Conservation (phyloP, 441 rosid genomes). For the Breynia disticha region DNA sequence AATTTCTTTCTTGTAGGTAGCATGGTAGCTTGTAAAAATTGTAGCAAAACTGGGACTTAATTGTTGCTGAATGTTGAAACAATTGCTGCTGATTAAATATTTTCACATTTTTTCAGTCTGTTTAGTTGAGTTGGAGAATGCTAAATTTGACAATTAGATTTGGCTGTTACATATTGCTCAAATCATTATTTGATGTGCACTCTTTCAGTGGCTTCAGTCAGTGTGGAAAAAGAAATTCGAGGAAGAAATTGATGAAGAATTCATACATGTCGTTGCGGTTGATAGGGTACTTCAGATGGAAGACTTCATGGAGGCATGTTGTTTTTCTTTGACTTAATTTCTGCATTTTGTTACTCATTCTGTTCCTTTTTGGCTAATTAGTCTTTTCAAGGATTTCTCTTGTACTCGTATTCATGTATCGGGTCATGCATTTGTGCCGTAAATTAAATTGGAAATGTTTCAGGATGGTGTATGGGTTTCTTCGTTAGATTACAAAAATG, state of each 20-base stretch:
- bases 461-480: constrained; percentile 81
- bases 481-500: constrained; percentile 55
- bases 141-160: too few relatives aligned
- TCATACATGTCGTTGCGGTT: constrained; percentile 43
- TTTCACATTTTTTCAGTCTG: background rate
- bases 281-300: constrained; percentile 77
- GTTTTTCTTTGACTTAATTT: background rate
- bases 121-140: background rate
- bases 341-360: constrained; percentile 3
- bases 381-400: too few relatives aligned
- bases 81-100: background rate
- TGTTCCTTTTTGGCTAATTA: background rate
- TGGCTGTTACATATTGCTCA: too few relatives aligned
- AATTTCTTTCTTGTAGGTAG: constrained; percentile 1
- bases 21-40: background rate
- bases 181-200: constrained; percentile 2
- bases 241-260: constrained; percentile 47
- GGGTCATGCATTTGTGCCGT: constrained; percentile 6
- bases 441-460: constrained; percentile 10
- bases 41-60: background rate
- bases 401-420: background rate
- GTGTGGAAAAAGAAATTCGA: constrained; percentile 71
- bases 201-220: constrained; percentile 47
- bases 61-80: background rate
- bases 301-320: constrained; percentile 74